phyloP scores from a whole-genome alignment of 306 rosid genomes.

The Cicer chorassanicum region DNA sequence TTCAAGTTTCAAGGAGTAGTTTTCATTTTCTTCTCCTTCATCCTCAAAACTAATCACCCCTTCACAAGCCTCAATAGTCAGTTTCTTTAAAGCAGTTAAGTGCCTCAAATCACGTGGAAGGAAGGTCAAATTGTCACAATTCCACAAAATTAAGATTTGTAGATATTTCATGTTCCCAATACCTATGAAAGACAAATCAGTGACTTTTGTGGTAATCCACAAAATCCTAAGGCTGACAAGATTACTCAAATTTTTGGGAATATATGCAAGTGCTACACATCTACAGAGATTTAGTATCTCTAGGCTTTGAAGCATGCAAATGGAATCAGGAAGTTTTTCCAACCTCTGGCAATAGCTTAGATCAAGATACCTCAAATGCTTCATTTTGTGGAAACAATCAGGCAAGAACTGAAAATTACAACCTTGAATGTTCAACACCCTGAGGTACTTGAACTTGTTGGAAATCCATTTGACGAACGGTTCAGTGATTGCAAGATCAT shows the following conservation, averaged over 20 bases:
- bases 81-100: conserved; percentile 29
- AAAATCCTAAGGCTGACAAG: conserved; percentile 43
- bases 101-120: conserved; percentile 41
- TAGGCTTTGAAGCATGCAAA: conserved; percentile 41
- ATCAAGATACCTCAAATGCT: conserved; percentile 45
- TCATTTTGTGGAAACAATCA: conserved; percentile 43
- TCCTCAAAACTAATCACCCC: conserved; percentile 26
- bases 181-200: conserved; percentile 28
- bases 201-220: conserved; percentile 36
- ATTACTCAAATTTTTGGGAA: conserved; percentile 27
- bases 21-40: conserved; percentile 22
- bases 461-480: conserved; percentile 39
- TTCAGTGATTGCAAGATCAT: conserved; percentile 24
- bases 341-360: conserved; percentile 42
- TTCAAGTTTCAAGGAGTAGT: conserved; percentile 43
- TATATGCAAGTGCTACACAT: conserved; percentile 32
- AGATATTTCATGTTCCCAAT: conserved; percentile 29
- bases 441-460: conserved; percentile 43
- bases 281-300: conserved; percentile 35
- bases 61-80: conserved; percentile 23
- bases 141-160: conserved; percentile 40
- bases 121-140: conserved; percentile 27
- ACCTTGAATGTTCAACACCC: conserved; percentile 42
- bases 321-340: conserved; percentile 44
- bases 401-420: conserved; percentile 39